Base-by-base conservation (phyloP, 352 stramenopile species). In the Pythium aristosporum region DNA sequence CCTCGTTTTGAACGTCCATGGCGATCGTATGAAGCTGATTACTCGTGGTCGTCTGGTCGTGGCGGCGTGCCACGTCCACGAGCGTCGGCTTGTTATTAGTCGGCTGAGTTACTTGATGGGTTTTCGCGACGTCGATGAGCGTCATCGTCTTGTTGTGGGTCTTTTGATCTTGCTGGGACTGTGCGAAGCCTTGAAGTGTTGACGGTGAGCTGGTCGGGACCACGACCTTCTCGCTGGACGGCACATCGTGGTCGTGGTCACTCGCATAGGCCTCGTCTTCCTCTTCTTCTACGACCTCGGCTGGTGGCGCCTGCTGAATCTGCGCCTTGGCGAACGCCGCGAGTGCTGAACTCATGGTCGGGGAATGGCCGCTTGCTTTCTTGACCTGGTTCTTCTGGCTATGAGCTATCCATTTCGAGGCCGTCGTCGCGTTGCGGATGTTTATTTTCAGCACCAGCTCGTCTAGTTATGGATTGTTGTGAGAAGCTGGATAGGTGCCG, bases 1-100 rank as follows among this genome's bases (percentile, higher is more conserved):
- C 76, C 49, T 87, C 78, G 23, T 68, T 20, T n/a, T 76, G 70
- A 11, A 88, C 68, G 30, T 87, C 52, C 2, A 62, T 70, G 3
- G 80, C 78, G 13, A 89, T 42, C 23, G 61, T 30, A 13, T 42
- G 23, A 15, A 85, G 52, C 21, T 71, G 72, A 13, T 52, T 42
- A 30, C 57, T 65, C 1, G 53, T 55, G 13, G 23, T 39, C 13
- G 51, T 12, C 12, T 55, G 18, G 67, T 52, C 16, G 2, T 56
- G 59, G 23, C 50, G 58, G 1, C 52, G 53, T 16, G 68, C 58
- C 7, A 76, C 54, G 18, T 76, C 63, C 39, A 77, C 7, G 4
- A 75, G 30, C 34, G 67, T 62, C 15, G 34, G 36, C 30, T 69
- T 53, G 13, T 43, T 25, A 30, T 20, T 28, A 15, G 41, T 34